Conservation (phyloP, 2,329 filamentous ascomycete genomes). For the Ophiostoma ips region DNA sequence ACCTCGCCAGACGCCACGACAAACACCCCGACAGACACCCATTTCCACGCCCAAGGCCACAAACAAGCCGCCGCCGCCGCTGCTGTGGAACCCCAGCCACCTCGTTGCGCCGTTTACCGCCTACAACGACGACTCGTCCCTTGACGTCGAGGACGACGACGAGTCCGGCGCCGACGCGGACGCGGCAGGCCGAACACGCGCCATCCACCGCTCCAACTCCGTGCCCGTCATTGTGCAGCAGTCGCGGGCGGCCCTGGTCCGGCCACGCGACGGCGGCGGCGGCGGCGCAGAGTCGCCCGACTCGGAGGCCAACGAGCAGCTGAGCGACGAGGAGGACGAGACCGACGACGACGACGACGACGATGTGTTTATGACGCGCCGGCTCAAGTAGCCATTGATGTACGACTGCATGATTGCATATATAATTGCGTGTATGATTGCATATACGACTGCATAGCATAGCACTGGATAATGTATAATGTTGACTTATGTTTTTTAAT, state of each 20-base stretch:
- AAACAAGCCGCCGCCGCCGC: neutral
- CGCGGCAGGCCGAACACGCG: neutral
- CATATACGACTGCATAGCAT: neutral
- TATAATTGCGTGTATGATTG: no score
- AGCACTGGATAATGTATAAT: neutral
- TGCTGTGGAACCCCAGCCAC: neutral
- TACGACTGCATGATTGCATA: no score
- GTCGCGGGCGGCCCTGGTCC: neutral
- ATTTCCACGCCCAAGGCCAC: neutral
- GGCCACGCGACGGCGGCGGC: no score
- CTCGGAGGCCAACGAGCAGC: neutral
- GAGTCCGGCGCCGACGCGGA: neutral
- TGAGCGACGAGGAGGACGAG: neutral
- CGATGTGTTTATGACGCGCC: conserved; percentile 2
- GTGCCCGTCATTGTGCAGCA: neutral
- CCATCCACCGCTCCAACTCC: neutral
- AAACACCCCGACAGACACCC: neutral
- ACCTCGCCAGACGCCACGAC: neutral
- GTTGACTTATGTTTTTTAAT: no score
- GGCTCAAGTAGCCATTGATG: neutral
- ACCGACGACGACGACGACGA: conserved; percentile 4
- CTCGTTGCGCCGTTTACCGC: neutral
- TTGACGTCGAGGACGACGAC: neutral
- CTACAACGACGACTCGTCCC: neutral
- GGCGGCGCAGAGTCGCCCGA: neutral